These are phyloP conservation scores for Meripilus lineatus DNA, from an alignment of 1,284 basidiomycete genomes.

Conservation along the genomic window DNA sequence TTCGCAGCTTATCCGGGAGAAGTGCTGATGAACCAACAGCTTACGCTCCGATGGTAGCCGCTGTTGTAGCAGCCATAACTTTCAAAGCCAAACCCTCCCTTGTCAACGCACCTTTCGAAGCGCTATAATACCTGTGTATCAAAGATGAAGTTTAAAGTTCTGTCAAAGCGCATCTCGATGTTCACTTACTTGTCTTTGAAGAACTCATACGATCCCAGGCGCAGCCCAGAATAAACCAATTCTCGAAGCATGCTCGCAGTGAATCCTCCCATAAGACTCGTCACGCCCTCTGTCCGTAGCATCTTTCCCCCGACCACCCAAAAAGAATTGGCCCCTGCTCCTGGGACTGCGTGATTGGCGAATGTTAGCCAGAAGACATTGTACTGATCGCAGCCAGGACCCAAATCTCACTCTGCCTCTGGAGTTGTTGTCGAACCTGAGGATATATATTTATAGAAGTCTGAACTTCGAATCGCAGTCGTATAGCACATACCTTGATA, in stretches of 20 bases:
- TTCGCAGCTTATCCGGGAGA: background rate
- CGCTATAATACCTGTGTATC: slow-evolving; percentile 17
- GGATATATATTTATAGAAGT: background rate
- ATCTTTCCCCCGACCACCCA: slow-evolving; percentile 32
- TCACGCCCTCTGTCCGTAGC: slow-evolving; percentile 28
- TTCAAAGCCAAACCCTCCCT: slow-evolving; percentile 32
- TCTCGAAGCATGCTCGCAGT: slow-evolving; percentile 35
- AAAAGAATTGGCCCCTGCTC: slow-evolving; percentile 27
- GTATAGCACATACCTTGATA: slow-evolving; percentile 20
- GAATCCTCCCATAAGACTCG: slow-evolving; percentile 31
- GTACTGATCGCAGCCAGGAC: background rate
- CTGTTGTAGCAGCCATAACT: slow-evolving; percentile 29
- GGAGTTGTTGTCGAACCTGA: slow-evolving; percentile 33
- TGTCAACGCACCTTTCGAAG: slow-evolving; percentile 23
- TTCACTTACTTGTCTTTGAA: slow-evolving; percentile 34
- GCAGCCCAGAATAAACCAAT: slow-evolving; percentile 32
- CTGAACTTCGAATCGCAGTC: background rate
- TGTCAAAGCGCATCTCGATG: background rate
- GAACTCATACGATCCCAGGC: slow-evolving; percentile 35
- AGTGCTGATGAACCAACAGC: slow-evolving; percentile 5
- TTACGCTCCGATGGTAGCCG: slow-evolving; percentile 32
- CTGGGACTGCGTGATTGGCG: slow-evolving; percentile 19
- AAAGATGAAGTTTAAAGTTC: background rate
- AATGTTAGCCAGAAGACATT: background rate
- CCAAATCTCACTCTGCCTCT: slow-evolving; percentile 25